phyloP scores from a whole-genome alignment of 768 basidiomycete species.

The Lentinula sp. region DNA sequence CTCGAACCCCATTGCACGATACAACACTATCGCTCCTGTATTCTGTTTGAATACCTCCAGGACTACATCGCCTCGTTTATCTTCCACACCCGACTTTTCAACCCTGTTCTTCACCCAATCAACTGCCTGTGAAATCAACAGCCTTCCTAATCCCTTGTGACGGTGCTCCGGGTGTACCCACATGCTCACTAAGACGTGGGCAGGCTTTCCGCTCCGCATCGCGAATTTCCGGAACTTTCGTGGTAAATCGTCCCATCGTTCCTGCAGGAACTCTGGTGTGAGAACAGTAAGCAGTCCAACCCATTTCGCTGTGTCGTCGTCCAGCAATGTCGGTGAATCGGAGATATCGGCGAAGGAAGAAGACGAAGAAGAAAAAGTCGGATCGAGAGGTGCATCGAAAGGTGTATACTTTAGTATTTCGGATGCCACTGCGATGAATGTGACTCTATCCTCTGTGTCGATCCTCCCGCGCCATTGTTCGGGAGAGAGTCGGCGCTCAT shows the following conservation, averaged over 20 bases:
- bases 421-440: constrained; percentile 12
- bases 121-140: background rate
- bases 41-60: background rate
- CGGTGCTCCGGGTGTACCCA: constrained; percentile 20
- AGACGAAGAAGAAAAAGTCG: background rate
- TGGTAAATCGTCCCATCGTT: background rate
- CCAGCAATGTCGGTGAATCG: background rate
- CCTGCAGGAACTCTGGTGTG: constrained; percentile 10
- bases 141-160: constrained; percentile 10
- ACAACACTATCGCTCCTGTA: background rate
- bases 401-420: background rate
- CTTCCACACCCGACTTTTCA: no score
- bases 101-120: background rate
- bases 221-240: background rate
- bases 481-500: constrained; percentile 16
- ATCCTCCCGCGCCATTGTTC: constrained; percentile 20
- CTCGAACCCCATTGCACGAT: background rate
- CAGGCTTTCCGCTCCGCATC: background rate
- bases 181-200: constrained; percentile 14
- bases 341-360: background rate
- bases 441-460: constrained; percentile 14
- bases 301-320: constrained; percentile 8
- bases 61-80: background rate
- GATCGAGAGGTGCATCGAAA: background rate
- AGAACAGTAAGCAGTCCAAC: constrained; percentile 15